A percentile compares a stretch with the other conserved stretches of the same genome.
phyloP scores from a whole-genome alignment of 2,329 filamentous ascomycete genomes.

The Colletotrichum sp. region DNA sequence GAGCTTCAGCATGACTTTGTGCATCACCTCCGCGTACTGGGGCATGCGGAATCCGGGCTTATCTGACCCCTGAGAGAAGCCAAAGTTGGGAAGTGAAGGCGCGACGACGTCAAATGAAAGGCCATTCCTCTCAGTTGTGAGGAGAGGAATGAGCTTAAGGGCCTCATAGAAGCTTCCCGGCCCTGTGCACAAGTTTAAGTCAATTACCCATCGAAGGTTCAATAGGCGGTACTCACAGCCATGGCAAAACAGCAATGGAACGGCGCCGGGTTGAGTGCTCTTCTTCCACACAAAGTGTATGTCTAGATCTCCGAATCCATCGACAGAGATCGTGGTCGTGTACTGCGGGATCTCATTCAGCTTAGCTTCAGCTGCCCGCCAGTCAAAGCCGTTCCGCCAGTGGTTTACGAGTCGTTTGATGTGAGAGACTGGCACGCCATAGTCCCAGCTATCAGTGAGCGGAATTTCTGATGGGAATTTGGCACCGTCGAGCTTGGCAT shows the following conservation, averaged over 20 bases:
- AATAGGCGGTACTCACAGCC: slow-evolving; percentile 50
- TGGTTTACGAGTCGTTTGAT: slow-evolving; percentile 37
- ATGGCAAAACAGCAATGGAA: slow-evolving; percentile 72
- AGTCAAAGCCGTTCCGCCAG: slow-evolving; percentile 60
- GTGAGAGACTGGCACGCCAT: slow-evolving; percentile 34
- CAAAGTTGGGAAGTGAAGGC: slow-evolving; percentile 60
- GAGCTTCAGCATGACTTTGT: slow-evolving; percentile 72
- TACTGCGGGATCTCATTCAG: slow-evolving; percentile 67
- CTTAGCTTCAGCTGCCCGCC: slow-evolving; percentile 62
- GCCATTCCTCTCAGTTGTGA: slow-evolving; percentile 37
- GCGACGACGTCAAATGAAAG: slow-evolving; percentile 62
- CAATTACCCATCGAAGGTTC: background rate
- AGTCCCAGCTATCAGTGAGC: slow-evolving; percentile 37
- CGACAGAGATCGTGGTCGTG: slow-evolving; percentile 53
- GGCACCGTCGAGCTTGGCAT: slow-evolving; percentile 33
- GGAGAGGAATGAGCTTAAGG: slow-evolving; percentile 60
- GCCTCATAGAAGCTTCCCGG: slow-evolving; percentile 75
- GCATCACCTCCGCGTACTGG: slow-evolving; percentile 56
- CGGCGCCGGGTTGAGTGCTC: slow-evolving; percentile 53
- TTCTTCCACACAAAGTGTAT: slow-evolving; percentile 70
- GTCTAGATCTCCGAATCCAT: slow-evolving; percentile 62
- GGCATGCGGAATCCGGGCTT: slow-evolving; percentile 34
- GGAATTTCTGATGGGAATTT: slow-evolving; percentile 32
- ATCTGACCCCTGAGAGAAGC: slow-evolving; percentile 48
- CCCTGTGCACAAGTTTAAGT: too few species aligned